Base-by-base conservation (phyloP, 805 yeast genomes). In the Candida nitratophila region DNA sequence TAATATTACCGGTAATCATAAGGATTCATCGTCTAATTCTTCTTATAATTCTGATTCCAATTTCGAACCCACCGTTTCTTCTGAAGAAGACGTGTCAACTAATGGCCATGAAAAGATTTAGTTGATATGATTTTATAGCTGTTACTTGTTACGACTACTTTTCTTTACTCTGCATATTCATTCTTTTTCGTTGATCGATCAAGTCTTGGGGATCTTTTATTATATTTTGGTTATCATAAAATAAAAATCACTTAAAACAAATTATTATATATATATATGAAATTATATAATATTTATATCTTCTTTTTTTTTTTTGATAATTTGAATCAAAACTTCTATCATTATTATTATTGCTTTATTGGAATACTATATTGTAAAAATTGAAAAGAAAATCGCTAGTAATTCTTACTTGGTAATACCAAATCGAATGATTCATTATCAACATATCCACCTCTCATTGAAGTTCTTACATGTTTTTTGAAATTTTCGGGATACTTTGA, bases 381-480 rank as follows among this genome's bases (percentile, higher is more conserved):
- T n/a, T n/a, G n/a, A n/a, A n/a, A n/a, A n/a, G n/a, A n/a, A n/a
- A n/a, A n/a, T n/a, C n/a, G n/a, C n/a, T 26, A 20, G 26, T 17
- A 20, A 34, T 20, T 17, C 12, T 39, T 39, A 27, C 43, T 47
- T 3, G 37, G 45, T 26, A 66, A 49, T 9, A 88, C 93, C 40
- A 68, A 60, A 55, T 89, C 96, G 59, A 81, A 89, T 46, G 59
- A 55, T 33, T 73, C 78, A 32, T 71, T 71, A 31, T 75, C 77
- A 14, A 87, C 73, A 34, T 59, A 58, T 0, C 81, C 78, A n/a
- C 98, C 98, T 35, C 65, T 61, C 95, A 90, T 86, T 3, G 91
- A 63, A 16, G 61, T 56, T 32, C 55, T 59, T 2, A 86, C 96
- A 47, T 77, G 73, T 20, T 69, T 58, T 19, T 69, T 69, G 62